A percentile compares a stretch with the other conserved stretches of the same genome.
phyloP scores from a whole-genome alignment of 2,329 filamentous ascomycete species.

The Penicillium rolfsii region DNA sequence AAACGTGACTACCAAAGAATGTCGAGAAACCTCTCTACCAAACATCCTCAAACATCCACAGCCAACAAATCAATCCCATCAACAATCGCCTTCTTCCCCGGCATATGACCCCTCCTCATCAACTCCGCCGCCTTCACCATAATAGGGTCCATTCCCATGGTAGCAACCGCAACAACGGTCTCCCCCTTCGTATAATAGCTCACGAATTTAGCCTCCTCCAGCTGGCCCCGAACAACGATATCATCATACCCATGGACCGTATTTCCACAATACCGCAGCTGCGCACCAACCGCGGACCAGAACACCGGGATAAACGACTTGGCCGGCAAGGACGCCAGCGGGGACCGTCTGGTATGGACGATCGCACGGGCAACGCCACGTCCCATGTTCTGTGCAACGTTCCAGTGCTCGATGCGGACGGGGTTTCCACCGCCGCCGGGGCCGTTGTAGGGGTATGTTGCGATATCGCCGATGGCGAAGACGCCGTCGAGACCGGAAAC shows the following conservation, averaged over 20 bases:
- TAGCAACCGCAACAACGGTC: conserved; percentile 84
- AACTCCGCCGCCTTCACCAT: conserved; percentile 82
- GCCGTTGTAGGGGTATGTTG: conserved; percentile 90
- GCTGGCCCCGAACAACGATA: conserved; percentile 75
- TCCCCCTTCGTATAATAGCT: conserved; percentile 89
- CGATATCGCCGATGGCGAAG: conserved; percentile 93
- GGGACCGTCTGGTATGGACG: conserved; percentile 55
- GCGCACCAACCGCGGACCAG: conserved; percentile 89
- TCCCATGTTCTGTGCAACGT: conserved; percentile 92
- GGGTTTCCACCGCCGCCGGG: conserved; percentile 75
- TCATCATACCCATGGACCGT: conserved; percentile 83
- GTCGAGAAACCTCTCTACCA: not conserved
- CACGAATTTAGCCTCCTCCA: conserved; percentile 77
- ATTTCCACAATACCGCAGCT: conserved; percentile 92
- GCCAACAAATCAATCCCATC: conserved; percentile 50
- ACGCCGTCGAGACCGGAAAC: conserved; percentile 73
- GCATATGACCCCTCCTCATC: conserved; percentile 83
- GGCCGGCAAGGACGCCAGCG: conserved; percentile 52
- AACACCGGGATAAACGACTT: conserved; percentile 89
- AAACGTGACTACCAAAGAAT: not conserved
- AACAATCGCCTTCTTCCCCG: conserved; percentile 74
- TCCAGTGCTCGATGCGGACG: conserved; percentile 95
- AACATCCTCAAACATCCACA: conserved; percentile 24
- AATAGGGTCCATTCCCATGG: conserved; percentile 85
- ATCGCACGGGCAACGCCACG: conserved; percentile 79